These are phyloP conservation scores for Clonostachys byssicola DNA, from an alignment of 2,329 filamentous ascomycete genomes.

Conservation along the genomic window DNA sequence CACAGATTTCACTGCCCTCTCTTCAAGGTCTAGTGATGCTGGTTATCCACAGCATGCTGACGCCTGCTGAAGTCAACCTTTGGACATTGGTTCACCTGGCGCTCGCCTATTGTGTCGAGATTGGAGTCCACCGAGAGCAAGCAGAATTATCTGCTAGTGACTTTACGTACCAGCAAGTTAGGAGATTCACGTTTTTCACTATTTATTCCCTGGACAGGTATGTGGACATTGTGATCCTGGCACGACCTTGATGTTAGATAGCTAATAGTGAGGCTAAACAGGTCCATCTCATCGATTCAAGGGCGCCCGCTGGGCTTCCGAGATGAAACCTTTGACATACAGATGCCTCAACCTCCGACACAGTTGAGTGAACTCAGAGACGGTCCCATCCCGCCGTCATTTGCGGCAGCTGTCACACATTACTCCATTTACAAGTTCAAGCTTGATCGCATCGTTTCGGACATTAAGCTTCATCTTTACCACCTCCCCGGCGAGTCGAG, in stretches of 20 bases:
- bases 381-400: not conserved
- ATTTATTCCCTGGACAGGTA: conserved; percentile 28
- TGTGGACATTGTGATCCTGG: not conserved
- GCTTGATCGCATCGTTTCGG: conserved; percentile 13
- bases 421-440: conserved; percentile 19
- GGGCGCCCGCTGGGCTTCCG: conserved; percentile 27
- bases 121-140: conserved; percentile 27
- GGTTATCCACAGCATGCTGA: conserved; percentile 21
- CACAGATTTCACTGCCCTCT: conserved; percentile 20
- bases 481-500: conserved; percentile 10
- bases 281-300: conserved; percentile 28
- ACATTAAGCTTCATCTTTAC: conserved; percentile 14
- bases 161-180: conserved; percentile 4
- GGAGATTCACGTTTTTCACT: conserved; percentile 23
- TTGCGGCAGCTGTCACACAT: conserved; percentile 3
- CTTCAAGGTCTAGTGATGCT: conserved; percentile 23
- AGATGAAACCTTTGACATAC: conserved; percentile 28
- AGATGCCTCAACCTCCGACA: conserved; percentile 6
- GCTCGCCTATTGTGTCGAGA: conserved; percentile 27
- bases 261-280: conserved; percentile 1
- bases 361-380: not conserved
- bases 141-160: conserved; percentile 2
- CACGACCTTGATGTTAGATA: not conserved
- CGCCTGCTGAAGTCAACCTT: conserved; percentile 23
- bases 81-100: conserved; percentile 28